A percentile compares a stretch with the other conserved stretches of the same genome.
Conservation (phyloP, 176 grass and related monocot genomes). For the Sorghum bicolor region DNA sequence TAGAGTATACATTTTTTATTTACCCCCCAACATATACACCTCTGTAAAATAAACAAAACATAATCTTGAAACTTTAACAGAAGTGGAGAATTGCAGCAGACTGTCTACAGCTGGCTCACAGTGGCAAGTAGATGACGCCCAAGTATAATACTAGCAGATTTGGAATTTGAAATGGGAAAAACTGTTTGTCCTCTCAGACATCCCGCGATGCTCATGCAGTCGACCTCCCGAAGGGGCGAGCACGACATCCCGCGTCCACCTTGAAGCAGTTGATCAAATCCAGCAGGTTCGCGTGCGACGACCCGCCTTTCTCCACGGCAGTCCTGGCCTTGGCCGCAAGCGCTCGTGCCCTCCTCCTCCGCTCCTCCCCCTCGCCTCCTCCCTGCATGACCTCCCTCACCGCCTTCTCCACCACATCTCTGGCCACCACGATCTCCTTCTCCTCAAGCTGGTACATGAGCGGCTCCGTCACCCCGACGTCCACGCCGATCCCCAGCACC, state of each 20-base stretch:
- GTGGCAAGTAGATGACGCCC: neutral
- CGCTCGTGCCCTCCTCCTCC: constrained; percentile 13
- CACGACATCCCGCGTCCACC: neutral
- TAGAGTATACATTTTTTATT: no score
- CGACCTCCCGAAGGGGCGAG: neutral
- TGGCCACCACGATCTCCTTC: constrained; percentile 22
- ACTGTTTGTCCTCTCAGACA: neutral
- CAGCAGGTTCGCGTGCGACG: neutral
- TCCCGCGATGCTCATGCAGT: neutral
- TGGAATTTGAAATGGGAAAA: no score
- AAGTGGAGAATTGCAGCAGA: neutral
- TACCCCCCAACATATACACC: neutral
- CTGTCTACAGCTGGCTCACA: neutral
- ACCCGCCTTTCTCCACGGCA: neutral
- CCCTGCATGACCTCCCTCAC: constrained; percentile 39
- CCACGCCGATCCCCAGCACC: constrained; percentile 53
- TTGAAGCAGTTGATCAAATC: neutral
- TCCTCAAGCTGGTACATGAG: neutral
- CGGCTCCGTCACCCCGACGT: constrained; percentile 30
- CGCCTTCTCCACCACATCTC: constrained; percentile 2
- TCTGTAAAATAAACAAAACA: neutral
- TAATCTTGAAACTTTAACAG: neutral
- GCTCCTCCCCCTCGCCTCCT: constrained; percentile 37
- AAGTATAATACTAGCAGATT: no score
- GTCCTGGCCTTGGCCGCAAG: neutral